Evolutionary conservation across 2,329 filamentous ascomycete species (phyloP).

Genomic region (Aspergillus texensis): DNA sequence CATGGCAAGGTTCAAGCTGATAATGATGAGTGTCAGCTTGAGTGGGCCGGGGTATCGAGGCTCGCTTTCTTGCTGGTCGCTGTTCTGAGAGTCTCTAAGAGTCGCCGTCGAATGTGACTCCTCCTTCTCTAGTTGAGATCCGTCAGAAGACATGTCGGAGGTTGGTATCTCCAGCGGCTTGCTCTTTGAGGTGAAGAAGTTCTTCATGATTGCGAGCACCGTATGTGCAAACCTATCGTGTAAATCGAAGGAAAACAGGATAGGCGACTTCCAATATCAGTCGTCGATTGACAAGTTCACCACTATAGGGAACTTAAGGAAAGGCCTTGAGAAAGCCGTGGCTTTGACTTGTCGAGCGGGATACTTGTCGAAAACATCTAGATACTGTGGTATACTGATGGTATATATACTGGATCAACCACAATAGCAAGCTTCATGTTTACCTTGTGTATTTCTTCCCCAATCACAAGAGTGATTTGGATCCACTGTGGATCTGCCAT

Average conservation of each 20-base stretch:
- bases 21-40: conserved; percentile 16
- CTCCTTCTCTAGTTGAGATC: not conserved
- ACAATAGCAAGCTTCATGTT: not conserved
- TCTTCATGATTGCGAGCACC: not conserved
- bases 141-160: not conserved
- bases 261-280: not conserved
- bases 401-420: not conserved
- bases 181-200: not conserved
- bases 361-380: not conserved
- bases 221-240: not conserved
- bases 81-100: not conserved
- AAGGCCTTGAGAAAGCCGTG: not conserved
- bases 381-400: not conserved
- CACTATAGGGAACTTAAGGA: not conserved
- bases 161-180: not conserved
- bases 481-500: not conserved
- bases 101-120: not conserved
- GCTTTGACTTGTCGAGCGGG: not conserved
- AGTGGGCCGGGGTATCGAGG: not conserved
- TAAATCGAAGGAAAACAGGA: too few relatives aligned
- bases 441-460: not conserved
- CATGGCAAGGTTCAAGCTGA: conserved; percentile 10
- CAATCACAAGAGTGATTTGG: not conserved
- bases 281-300: not conserved
- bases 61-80: not conserved